Evolutionary conservation across 768 basidiomycete genomes (phyloP), one percentile per base, ranked within the genome.

Genomic region (Boletus huronensis): DNA sequence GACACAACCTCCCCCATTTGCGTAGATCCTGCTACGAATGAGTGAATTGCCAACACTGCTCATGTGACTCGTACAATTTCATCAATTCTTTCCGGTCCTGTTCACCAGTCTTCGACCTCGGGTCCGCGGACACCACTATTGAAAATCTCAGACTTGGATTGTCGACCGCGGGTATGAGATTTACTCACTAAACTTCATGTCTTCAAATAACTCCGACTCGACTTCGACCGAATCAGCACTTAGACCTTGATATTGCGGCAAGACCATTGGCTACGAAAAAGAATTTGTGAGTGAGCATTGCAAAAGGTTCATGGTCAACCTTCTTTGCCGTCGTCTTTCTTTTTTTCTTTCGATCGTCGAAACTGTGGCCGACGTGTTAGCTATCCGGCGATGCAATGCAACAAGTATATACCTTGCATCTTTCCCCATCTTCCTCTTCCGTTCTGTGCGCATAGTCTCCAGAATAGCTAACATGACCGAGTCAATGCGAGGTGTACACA

Each of bases 121-220:
- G 87, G 67, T 91, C 87, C 4, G 87, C 82, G 57, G 84, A 78
- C 5, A 92, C 85, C 68, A 89, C 90, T 92, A 52, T 35, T 5
- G 14, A 31, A 34, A 21, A 11, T 17, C 31, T 61, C 31, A 57
- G 21, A 28, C 32, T 11, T n/a, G 10, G 2, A 39, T 11, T 32
- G 14, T 19, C 36, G 25, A 54, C 19, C 17, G 17, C 36, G 4
- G 6, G 40, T 7, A 17, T 35, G 14, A 4, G 25, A 8, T 38
- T 8, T 29, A 75, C 88, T 64, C 49, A 95, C 95, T 84, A 65
- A 98, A 96, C 50, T 78, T 88, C 72, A 86, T 77, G 25, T 80
- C 88, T 14, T 81, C 73, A 62, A 98, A 92, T 17, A 97, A 67
- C 26, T 83, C 72, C 6, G 81, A 81, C 60, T 85, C 77, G 6